A percentile compares a stretch with the other conserved stretches of the same genome.
Conservation (phyloP, 208 protist species). For the Polymyxa betae region DNA sequence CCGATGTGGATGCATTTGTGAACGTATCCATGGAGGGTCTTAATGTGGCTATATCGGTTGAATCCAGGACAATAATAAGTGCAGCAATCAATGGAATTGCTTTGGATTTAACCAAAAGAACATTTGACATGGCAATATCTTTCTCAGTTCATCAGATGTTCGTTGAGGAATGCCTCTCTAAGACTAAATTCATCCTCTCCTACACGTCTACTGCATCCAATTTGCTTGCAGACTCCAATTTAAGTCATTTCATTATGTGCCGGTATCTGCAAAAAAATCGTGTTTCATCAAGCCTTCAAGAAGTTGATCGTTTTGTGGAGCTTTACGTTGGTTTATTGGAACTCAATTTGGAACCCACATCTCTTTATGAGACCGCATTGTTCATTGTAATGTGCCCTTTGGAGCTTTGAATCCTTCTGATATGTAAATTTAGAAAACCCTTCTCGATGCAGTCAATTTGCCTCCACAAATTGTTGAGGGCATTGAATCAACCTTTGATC, state of each 20-base stretch:
- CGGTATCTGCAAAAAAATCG: neutral
- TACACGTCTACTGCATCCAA: neutral
- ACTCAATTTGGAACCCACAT: neutral
- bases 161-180: conserved; percentile 22
- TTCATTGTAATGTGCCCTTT: neutral
- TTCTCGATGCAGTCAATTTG: neutral
- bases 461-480: neutral
- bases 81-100: neutral
- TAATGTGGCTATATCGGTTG: neutral
- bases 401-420: neutral
- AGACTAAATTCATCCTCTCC: neutral
- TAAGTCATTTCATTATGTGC: neutral
- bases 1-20: neutral
- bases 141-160: neutral
- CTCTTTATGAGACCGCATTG: conserved; percentile 18
- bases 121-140: neutral
- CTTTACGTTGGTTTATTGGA: neutral
- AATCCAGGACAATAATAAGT: neutral
- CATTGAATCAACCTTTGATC: neutral
- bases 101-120: neutral
- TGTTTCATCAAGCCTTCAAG: neutral
- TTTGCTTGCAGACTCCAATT: neutral
- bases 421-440: neutral
- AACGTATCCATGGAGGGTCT: neutral
- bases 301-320: neutral